Percentiles rank a stretch among this genome's conserved stretches.
phyloP scores from a whole-genome alignment of 371 early-diverging fungal species.

The Actinomucor elegans region DNA sequence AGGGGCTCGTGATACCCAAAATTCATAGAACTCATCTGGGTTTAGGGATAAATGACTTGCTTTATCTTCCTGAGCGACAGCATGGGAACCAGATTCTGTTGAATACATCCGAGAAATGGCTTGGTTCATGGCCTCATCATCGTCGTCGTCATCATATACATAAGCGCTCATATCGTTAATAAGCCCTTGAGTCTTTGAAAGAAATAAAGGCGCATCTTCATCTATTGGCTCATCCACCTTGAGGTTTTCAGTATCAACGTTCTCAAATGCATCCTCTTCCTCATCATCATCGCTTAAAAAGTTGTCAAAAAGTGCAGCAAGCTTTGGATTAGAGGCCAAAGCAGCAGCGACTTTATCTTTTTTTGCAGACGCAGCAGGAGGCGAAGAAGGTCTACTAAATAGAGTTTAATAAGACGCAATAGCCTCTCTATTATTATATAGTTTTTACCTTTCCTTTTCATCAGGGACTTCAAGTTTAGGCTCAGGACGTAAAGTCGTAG shows the following conservation, averaged over 20 bases:
- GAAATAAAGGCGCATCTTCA: too few species aligned
- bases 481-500: not conserved
- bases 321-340: constrained; percentile 30
- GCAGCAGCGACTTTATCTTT: constrained; percentile 36
- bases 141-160: constrained; percentile 58
- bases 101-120: constrained; percentile 59
- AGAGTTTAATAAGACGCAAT: too few species aligned
- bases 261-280: constrained; percentile 2
- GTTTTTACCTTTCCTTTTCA: too few species aligned
- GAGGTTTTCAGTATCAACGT: not conserved
- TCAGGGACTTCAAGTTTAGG: constrained; percentile 4
- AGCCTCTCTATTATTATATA: too few species aligned
- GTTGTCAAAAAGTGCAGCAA: constrained; percentile 27
- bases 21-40: constrained; percentile 14
- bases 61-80: too few species aligned
- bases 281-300: constrained; percentile 22
- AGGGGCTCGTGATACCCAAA: constrained; percentile 34
- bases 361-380: too few species aligned
- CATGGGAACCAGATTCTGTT: too few species aligned
- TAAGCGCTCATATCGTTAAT: constrained; percentile 42
- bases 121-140: constrained; percentile 53
- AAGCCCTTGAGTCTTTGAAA: too few species aligned
- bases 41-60: not conserved
- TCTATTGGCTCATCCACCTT: not conserved
- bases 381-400: too few species aligned